Evolutionary conservation across 106 monocot genomes (phyloP).

Genomic region (Dioscorea dumetorum): DNA sequence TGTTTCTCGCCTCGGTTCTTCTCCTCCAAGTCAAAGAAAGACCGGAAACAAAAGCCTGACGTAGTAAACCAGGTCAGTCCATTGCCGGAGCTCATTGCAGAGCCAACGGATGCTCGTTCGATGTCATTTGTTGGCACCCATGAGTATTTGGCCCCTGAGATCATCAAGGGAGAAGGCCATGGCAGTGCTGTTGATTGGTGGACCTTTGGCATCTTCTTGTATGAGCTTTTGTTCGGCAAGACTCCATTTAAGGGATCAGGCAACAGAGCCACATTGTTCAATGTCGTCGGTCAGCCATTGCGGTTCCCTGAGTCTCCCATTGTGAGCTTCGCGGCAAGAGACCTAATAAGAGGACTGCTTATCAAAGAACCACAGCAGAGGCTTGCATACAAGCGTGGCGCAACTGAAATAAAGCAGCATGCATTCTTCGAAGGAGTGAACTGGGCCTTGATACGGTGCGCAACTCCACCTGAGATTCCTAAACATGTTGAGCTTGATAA

Average conservation of each 20-base stretch:
- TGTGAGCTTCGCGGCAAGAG: slow-evolving; percentile 24
- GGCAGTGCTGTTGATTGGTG: slow-evolving; percentile 44
- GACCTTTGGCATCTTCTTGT: slow-evolving; percentile 36
- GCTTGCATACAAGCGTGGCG: slow-evolving; percentile 24
- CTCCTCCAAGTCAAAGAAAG: slow-evolving; percentile 23
- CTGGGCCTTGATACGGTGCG: slow-evolving; percentile 31
- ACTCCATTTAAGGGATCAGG: slow-evolving; percentile 36
- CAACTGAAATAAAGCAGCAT: slow-evolving; percentile 28
- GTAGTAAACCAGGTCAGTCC: slow-evolving; percentile 10
- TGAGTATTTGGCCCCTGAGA: slow-evolving; percentile 33
- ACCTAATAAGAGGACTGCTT: slow-evolving; percentile 26
- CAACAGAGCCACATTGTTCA: slow-evolving; percentile 26
- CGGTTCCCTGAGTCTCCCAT: slow-evolving; percentile 26
- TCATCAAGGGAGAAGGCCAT: slow-evolving; percentile 36
- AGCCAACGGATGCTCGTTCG: slow-evolving; percentile 29
- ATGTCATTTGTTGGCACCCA: slow-evolving; percentile 40
- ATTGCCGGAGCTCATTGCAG: slow-evolving; percentile 27
- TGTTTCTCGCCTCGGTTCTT: slow-evolving; percentile 22
- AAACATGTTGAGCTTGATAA: slow-evolving; percentile 5
- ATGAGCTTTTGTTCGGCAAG: slow-evolving; percentile 31
- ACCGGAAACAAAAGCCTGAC: slow-evolving; percentile 5
- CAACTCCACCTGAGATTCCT: slow-evolving; percentile 22
- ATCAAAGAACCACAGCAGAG: slow-evolving; percentile 29
- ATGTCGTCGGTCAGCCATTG: slow-evolving; percentile 23
- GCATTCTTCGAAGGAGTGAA: slow-evolving; percentile 35